phyloP scores from a whole-genome alignment of 352 stramenopile genomes.

The Phytopythium ostracodes region DNA sequence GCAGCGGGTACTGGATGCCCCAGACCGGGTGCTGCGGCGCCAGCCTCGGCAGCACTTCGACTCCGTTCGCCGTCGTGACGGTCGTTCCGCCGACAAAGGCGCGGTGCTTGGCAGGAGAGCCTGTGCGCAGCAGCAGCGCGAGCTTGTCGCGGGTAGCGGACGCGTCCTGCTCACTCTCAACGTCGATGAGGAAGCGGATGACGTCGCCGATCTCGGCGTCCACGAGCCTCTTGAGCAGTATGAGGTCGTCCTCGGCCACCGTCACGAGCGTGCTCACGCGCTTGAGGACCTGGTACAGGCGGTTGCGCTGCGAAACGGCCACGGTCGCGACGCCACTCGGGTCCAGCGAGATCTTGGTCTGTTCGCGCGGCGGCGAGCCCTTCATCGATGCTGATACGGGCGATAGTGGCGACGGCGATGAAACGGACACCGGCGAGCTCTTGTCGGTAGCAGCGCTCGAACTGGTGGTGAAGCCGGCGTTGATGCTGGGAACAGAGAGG shows the following conservation, averaged over 20 bases:
- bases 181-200: conserved; percentile 48
- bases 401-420: background rate
- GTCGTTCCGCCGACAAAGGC: conserved; percentile 9
- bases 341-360: conserved; percentile 57
- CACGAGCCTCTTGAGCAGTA: conserved; percentile 67
- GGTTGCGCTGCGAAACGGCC: conserved; percentile 45
- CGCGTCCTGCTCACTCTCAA: conserved; percentile 34
- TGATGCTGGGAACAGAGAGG: background rate
- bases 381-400: background rate
- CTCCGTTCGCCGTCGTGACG: background rate
- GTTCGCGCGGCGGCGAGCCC: conserved; percentile 23
- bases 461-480: background rate
- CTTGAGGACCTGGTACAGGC: conserved; percentile 66
- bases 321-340: conserved; percentile 32
- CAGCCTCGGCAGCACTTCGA: conserved; percentile 20
- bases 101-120: conserved; percentile 54
- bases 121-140: conserved; percentile 32
- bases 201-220: conserved; percentile 71
- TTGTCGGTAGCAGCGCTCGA: background rate
- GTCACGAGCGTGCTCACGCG: conserved; percentile 37
- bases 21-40: conserved; percentile 31
- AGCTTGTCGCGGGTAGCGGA: conserved; percentile 33
- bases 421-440: background rate
- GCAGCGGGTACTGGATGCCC: conserved; percentile 66
- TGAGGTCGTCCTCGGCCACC: conserved; percentile 56